phyloP scores from a whole-genome alignment of 306 rosid genomes.

The Pterocarpus macrocarpus region DNA sequence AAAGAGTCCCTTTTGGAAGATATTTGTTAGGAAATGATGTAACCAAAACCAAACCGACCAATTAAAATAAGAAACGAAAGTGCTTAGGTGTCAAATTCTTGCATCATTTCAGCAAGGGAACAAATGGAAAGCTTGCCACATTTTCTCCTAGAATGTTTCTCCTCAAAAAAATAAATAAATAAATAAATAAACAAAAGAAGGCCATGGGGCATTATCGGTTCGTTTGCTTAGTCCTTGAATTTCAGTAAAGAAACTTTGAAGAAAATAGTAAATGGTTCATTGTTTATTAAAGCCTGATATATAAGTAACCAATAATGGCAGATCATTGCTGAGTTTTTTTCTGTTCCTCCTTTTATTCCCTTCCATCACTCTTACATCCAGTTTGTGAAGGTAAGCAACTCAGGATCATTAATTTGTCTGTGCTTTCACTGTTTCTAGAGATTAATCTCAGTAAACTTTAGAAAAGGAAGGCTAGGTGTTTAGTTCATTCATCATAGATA shows the following conservation, averaged over 20 bases:
- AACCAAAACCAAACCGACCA: constrained; percentile 42
- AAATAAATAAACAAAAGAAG: no score
- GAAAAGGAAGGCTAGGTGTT: constrained; percentile 1
- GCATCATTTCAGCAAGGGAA: constrained; percentile 14
- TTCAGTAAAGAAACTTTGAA: background rate
- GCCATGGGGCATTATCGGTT: background rate
- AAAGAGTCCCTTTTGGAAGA: constrained; percentile 22
- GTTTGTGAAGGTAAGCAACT: constrained; percentile 55
- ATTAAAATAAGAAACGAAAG: constrained; percentile 28
- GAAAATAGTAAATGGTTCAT: background rate
- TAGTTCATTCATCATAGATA: constrained; percentile 17
- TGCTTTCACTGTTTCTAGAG: constrained; percentile 41
- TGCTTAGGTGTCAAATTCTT: constrained; percentile 39
- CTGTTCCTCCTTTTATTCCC: constrained; percentile 37
- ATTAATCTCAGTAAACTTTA: constrained; percentile 13
- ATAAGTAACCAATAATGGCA: constrained; percentile 9
- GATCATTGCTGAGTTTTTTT: constrained; percentile 28
- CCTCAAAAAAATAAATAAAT: background rate
- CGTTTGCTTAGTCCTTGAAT: background rate
- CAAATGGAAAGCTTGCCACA: constrained; percentile 38
- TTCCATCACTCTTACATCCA: constrained; percentile 20
- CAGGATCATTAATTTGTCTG: background rate
- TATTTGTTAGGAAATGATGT: constrained; percentile 44
- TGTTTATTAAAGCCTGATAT: background rate
- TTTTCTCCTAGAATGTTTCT: background rate